Base-by-base conservation (phyloP, 352 stramenopile species). In the Phytopythium chamaehyphon region DNA sequence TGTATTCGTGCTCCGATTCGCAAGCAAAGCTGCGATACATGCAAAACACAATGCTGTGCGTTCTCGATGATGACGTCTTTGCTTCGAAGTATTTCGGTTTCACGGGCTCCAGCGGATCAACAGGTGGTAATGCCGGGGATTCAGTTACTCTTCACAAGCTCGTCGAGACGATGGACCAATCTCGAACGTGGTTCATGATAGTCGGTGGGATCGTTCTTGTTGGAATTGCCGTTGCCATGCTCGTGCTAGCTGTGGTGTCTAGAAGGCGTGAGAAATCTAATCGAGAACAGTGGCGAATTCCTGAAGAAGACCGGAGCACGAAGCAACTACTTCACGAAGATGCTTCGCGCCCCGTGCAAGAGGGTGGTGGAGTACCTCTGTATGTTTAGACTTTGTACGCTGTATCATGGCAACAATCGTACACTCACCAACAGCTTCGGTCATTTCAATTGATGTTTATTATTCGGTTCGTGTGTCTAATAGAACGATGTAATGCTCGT, bases 41-140 rank as follows among this genome's bases (percentile, higher is more conserved):
- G 33, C 47, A 66, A 19, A 45, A 75, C 40, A 77, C 70, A 7
- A 42, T 80, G 61, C 47, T 80, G 3, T 80, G 67, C 36, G 64
- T 77, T 23, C 47, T 80, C 23, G 3, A 59, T 16, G 64, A 80
- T 48, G 57, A 71, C 8, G 42, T 51, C 0, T 80, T 80, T 26
- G 48, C 58, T 6, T 23, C 5, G 33, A 80, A 80, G 35, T 77
- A 77, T n/a, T 46, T 57, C 3, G 35, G 12, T n/a, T 7, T 19
- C 10, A 51, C 46, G 8, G 43, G 10, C 33, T 43, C 33, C 5
- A 52, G 9, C 18, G 33, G 31, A 2, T 33, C 46, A 16, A 44
- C 2, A 5, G 21, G 14, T 14, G 21, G 19, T 5, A 44, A 23
- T 36, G 31, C n/a, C 33, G 21, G 12, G 21, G 16, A 33, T 9